Evolutionary conservation across 768 basidiomycete species (phyloP).

Genomic region (Phaeotremella skinneri): DNA sequence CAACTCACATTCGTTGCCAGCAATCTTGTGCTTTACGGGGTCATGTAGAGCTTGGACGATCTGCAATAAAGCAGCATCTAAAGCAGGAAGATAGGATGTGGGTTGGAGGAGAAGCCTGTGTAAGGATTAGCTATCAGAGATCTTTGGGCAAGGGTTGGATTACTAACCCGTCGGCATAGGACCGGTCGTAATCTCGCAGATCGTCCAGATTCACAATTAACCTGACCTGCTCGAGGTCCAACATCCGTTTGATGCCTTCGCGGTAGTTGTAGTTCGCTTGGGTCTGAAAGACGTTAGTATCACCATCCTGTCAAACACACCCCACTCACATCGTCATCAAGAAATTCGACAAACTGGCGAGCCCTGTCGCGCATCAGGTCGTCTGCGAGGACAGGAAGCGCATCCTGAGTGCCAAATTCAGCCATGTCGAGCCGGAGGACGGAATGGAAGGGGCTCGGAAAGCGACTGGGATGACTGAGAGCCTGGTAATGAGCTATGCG

Average conservation of each 20-base stretch:
- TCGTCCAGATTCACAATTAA: slow-evolving; percentile 95
- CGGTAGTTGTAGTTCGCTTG: slow-evolving; percentile 64
- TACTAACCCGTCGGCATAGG: slow-evolving; percentile 66
- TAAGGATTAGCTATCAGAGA: slow-evolving; percentile 12
- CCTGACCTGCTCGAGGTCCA: slow-evolving; percentile 76
- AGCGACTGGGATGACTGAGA: not conserved
- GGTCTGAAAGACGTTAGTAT: slow-evolving; percentile 52
- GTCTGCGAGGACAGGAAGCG: slow-evolving; percentile 61
- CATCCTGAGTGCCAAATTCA: slow-evolving; percentile 38
- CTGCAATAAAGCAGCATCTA: slow-evolving; percentile 76
- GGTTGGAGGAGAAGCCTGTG: slow-evolving; percentile 83
- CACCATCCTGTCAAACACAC: slow-evolving; percentile 6
- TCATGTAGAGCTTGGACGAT: slow-evolving; percentile 74
- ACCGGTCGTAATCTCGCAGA: slow-evolving; percentile 84
- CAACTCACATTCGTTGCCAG: slow-evolving; percentile 64
- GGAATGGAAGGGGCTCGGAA: not conserved
- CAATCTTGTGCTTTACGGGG: slow-evolving; percentile 73
- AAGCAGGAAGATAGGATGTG: slow-evolving; percentile 78
- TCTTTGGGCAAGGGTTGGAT: not conserved
- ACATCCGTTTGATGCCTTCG: slow-evolving; percentile 77
- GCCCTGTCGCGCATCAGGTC: slow-evolving; percentile 69
- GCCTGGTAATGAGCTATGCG: not conserved
- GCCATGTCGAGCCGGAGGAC: too few relatives aligned
- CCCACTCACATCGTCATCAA: slow-evolving; percentile 51
- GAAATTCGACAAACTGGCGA: slow-evolving; percentile 76